Percentiles rank a stretch among this genome's conserved stretches.
phyloP scores from a whole-genome alignment of 805 yeast genomes.

The Sugiyamaella boreocaroliniensis region DNA sequence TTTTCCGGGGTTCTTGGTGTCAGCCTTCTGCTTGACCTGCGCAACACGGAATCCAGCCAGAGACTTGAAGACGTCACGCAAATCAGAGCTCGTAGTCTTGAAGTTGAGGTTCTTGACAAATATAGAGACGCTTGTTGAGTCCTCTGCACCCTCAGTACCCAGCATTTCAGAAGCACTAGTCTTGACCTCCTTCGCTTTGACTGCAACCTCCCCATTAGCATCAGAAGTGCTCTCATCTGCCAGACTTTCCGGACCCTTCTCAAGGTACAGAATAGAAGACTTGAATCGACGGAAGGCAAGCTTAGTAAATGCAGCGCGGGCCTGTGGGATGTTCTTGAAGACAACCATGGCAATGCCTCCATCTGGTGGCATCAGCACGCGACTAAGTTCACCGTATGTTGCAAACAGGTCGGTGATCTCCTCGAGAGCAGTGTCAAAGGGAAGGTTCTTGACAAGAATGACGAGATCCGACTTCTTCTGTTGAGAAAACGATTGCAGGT shows the following conservation, averaged over 20 bases:
- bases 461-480: constrained; percentile 73
- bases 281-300: constrained; percentile 83
- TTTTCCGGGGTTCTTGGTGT: constrained; percentile 61
- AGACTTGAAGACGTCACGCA: constrained; percentile 57
- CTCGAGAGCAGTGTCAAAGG: constrained; percentile 72
- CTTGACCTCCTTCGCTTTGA: constrained; percentile 29
- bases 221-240: constrained; percentile 41
- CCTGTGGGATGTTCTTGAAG: constrained; percentile 73
- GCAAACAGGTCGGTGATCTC: constrained; percentile 79
- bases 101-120: constrained; percentile 91
- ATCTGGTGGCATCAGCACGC: constrained; percentile 89
- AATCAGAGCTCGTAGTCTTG: constrained; percentile 54
- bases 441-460: constrained; percentile 82
- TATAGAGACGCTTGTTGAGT: constrained; percentile 50
- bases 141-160: constrained; percentile 22
- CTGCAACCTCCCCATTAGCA: constrained; percentile 25
- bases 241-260: constrained; percentile 85
- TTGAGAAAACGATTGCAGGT: constrained; percentile 60
- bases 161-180: constrained; percentile 41
- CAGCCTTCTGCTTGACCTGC: constrained; percentile 80
- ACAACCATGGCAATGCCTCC: constrained; percentile 95
- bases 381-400: constrained; percentile 69
- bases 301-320: constrained; percentile 83
- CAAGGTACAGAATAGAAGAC: constrained; percentile 79
- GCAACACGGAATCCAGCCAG: constrained; percentile 78